These are phyloP conservation scores for Lipomyces sp. DNA, from an alignment of 805 yeast species.

Conservation along the genomic window DNA sequence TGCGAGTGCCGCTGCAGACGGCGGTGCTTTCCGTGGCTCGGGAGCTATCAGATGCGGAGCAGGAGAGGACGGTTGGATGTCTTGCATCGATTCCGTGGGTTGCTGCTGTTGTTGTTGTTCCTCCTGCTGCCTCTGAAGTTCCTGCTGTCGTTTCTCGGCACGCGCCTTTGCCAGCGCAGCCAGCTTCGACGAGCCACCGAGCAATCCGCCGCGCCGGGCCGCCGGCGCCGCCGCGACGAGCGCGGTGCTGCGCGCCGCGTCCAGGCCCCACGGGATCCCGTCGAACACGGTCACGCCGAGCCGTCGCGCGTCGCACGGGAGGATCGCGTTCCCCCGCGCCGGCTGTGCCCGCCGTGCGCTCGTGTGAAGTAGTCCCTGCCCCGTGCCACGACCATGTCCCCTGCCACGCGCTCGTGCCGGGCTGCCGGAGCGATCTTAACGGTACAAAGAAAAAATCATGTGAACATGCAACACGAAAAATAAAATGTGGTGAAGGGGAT, in stretches of 20 bases:
- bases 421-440: too few relatives aligned
- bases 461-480: too few relatives aligned
- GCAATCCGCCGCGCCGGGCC: conserved; percentile 11
- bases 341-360: too few relatives aligned
- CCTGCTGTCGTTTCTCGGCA: conserved; percentile 26
- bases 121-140: background rate
- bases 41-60: background rate
- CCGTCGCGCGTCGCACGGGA: conserved; percentile 3
- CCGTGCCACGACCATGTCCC: too few relatives aligned
- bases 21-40: background rate
- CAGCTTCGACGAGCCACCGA: conserved; percentile 42
- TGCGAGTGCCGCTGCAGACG: too few relatives aligned
- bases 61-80: background rate
- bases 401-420: too few relatives aligned
- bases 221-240: background rate
- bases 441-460: too few relatives aligned
- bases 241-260: conserved; percentile 1
- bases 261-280: conserved; percentile 18
- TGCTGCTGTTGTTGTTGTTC: conserved; percentile 14
- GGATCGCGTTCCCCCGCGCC: too few relatives aligned
- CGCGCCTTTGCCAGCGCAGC: conserved; percentile 50
- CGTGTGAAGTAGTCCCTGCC: too few relatives aligned
- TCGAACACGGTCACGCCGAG: conserved; percentile 17
- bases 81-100: background rate
- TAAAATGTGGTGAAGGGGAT: too few relatives aligned